Conservation (phyloP, 176 grass and related monocot species). For the Eragrostis curvula region DNA sequence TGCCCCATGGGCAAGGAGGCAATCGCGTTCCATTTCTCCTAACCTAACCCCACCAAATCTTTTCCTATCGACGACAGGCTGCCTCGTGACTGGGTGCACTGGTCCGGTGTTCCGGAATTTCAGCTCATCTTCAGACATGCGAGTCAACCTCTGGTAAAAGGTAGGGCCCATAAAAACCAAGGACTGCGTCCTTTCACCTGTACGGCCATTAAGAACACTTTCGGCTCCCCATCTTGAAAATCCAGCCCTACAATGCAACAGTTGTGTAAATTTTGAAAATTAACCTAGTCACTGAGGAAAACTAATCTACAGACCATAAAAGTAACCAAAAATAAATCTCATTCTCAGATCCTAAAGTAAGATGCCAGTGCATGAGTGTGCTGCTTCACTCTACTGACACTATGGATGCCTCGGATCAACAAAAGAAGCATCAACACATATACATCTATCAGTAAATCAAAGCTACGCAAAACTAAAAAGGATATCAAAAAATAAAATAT, state of each 20-base stretch:
- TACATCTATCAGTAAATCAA: not conserved
- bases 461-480: not conserved
- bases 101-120: slow-evolving; percentile 95
- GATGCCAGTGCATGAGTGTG: not conserved
- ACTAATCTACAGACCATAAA: not conserved
- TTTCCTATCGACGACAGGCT: slow-evolving; percentile 78
- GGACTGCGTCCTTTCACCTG: slow-evolving; percentile 71
- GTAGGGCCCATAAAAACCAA: slow-evolving; percentile 89
- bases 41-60: slow-evolving; percentile 95
- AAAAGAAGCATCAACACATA: not conserved
- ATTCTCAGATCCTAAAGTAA: not conserved
- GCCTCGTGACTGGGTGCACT: slow-evolving; percentile 85
- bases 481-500: not conserved
- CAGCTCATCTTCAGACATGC: slow-evolving; percentile 92
- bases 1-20: slow-evolving; percentile 85
- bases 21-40: slow-evolving; percentile 95
- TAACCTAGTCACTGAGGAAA: not conserved
- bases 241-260: slow-evolving; percentile 60
- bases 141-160: slow-evolving; percentile 92
- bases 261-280: slow-evolving; percentile 13
- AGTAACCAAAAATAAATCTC: slow-evolving; percentile 1
- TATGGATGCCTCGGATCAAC: slow-evolving; percentile 5
- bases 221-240: slow-evolving; percentile 78
- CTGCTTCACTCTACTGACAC: not conserved
- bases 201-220: slow-evolving; percentile 81